phyloP scores from a whole-genome alignment of 345 rosid species.

The Acer yangbiense region DNA sequence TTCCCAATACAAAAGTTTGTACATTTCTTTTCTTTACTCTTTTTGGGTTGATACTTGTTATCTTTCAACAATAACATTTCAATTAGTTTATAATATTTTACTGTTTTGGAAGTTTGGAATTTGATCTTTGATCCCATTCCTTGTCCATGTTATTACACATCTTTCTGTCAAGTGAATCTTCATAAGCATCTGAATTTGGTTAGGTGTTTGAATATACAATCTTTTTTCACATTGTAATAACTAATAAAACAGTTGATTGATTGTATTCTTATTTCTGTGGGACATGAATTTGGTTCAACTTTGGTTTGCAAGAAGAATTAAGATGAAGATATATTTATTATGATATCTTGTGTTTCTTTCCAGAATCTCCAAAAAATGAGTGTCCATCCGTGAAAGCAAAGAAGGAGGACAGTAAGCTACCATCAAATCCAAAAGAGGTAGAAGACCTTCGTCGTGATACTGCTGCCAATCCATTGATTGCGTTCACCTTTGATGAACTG shows the following conservation, averaged over 20 bases:
- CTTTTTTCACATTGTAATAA: too few species aligned
- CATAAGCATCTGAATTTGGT: neutral
- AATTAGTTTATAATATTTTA: neutral
- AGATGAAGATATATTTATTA: slow-evolving; percentile 9
- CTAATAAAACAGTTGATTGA: neutral
- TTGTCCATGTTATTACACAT: neutral
- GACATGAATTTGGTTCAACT: neutral
- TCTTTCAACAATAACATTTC: slow-evolving; percentile 13
- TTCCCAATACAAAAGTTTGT: slow-evolving; percentile 27
- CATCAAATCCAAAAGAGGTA: slow-evolving; percentile 94
- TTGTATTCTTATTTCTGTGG: neutral
- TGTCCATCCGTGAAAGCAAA: slow-evolving; percentile 41
- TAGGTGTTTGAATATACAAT: neutral
- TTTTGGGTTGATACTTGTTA: slow-evolving; percentile 16
- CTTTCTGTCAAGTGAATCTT: neutral
- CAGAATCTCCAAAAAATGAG: slow-evolving; percentile 69
- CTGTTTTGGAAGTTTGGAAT: neutral
- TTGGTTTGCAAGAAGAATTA: neutral
- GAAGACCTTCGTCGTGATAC: slow-evolving; percentile 85
- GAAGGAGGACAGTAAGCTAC: slow-evolving; percentile 58
- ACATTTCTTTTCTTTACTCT: slow-evolving; percentile 20
- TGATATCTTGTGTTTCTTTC: slow-evolving; percentile 5
- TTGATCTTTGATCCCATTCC: neutral
- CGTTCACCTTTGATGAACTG: slow-evolving; percentile 78
- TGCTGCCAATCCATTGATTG: slow-evolving; percentile 79